Evolutionary conservation across 371 early-diverging fungal species (phyloP).

Genomic region (Conidiobolus incongruus): DNA sequence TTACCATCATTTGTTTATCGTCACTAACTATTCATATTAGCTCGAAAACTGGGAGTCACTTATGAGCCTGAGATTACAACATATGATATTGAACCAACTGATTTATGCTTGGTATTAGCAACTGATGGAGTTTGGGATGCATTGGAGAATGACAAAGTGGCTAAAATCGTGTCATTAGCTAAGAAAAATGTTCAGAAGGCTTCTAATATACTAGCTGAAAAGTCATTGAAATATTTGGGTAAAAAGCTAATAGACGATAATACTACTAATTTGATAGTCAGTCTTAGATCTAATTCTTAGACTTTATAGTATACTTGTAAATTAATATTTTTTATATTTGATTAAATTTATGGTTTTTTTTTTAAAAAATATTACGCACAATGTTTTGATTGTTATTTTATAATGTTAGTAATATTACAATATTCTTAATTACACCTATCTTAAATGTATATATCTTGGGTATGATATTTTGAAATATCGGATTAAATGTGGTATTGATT

Average conservation of each 20-base stretch:
- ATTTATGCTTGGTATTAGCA: constrained; percentile 65
- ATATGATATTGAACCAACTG: constrained; percentile 30
- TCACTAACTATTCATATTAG: neutral
- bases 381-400: too few species aligned
- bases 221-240: constrained; percentile 3
- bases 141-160: constrained; percentile 42
- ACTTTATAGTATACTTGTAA: too few species aligned
- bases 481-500: too few species aligned
- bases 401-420: too few species aligned
- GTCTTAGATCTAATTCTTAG: too few species aligned
- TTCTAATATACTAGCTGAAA: neutral
- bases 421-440: too few species aligned
- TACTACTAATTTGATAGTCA: too few species aligned
- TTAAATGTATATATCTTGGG: too few species aligned
- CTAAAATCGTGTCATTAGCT: constrained; percentile 15
- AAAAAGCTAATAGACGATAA: constrained; percentile 3
- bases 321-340: too few species aligned
- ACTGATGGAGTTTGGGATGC: constrained; percentile 91
- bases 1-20: neutral
- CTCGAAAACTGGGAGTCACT: constrained; percentile 1
- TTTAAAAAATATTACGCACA: too few species aligned
- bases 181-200: neutral
- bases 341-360: too few species aligned
- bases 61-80: constrained; percentile 44
- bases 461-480: too few species aligned